Evolutionary conservation across 805 yeast genomes (phyloP).

Genomic region (Candida nitratophila): DNA sequence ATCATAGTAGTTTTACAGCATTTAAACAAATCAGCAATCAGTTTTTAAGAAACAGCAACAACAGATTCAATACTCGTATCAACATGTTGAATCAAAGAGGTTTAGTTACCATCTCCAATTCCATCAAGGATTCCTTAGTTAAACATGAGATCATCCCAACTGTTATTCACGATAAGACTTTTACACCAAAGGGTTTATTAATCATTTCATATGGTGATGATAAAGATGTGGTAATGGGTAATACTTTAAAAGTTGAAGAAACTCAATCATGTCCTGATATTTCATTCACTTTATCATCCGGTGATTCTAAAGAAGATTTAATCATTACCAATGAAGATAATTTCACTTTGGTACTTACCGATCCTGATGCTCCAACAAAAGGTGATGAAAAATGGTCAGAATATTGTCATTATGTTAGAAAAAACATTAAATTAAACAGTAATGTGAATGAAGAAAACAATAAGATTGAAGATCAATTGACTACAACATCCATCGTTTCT

Average conservation of each 20-base stretch:
- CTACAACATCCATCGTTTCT: conserved; percentile 26
- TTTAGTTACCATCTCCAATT: conserved; percentile 47
- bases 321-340: conserved; percentile 38
- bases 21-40: background rate
- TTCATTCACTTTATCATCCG: conserved; percentile 48
- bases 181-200: conserved; percentile 44
- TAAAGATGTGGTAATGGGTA: conserved; percentile 71
- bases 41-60: background rate
- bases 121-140: conserved; percentile 41
- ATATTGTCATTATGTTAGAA: conserved; percentile 65
- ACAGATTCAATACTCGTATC: background rate
- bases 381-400: conserved; percentile 85
- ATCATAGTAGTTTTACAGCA: background rate
- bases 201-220: conserved; percentile 55
- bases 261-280: conserved; percentile 65
- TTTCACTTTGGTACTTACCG: conserved; percentile 76
- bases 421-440: conserved; percentile 42
- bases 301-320: conserved; percentile 29
- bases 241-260: conserved; percentile 53
- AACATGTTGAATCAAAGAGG: conserved; percentile 5
- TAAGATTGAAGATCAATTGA: conserved; percentile 18
- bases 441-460: conserved; percentile 11
- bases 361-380: conserved; percentile 90
- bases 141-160: conserved; percentile 48
- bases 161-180: conserved; percentile 34